Evolutionary conservation across 768 basidiomycete species (phyloP).

Genomic region (Sistotremastrum niveocremeum): DNA sequence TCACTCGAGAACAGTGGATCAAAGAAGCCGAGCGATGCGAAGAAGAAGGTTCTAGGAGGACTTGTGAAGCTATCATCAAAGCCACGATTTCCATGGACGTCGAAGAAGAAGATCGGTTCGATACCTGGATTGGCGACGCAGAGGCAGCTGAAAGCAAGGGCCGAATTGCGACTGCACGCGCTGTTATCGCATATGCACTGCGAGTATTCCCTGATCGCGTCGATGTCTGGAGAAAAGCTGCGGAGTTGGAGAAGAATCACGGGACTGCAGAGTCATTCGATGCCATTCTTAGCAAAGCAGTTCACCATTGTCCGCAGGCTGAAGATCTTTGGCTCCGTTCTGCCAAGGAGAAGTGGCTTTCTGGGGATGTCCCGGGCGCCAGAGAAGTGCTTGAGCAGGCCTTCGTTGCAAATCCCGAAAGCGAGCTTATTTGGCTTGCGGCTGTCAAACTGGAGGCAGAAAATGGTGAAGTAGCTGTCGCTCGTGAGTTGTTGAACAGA

Average conservation of each 20-base stretch:
- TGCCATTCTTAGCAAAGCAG: constrained; percentile 68
- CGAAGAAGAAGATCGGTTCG: constrained; percentile 86
- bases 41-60: constrained; percentile 66
- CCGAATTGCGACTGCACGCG: constrained; percentile 70
- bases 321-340: constrained; percentile 97
- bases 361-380: constrained; percentile 81
- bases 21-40: constrained; percentile 92
- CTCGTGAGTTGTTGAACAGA: constrained; percentile 73
- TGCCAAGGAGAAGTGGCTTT: constrained; percentile 94
- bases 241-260: constrained; percentile 85
- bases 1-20: constrained; percentile 90
- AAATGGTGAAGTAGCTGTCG: constrained; percentile 81
- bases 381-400: constrained; percentile 80
- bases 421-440: constrained; percentile 95
- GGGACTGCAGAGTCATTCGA: constrained; percentile 79
- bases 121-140: constrained; percentile 86
- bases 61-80: constrained; percentile 90
- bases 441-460: constrained; percentile 96
- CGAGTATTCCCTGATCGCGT: constrained; percentile 81
- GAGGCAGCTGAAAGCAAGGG: constrained; percentile 66
- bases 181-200: constrained; percentile 81
- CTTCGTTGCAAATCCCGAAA: constrained; percentile 91
- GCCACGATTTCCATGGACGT: constrained; percentile 88
- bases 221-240: constrained; percentile 81
- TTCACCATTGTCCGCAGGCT: constrained; percentile 85